Base-by-base conservation (phyloP, 1,139 yeast genomes). In the Yamadazyma triangularis region DNA sequence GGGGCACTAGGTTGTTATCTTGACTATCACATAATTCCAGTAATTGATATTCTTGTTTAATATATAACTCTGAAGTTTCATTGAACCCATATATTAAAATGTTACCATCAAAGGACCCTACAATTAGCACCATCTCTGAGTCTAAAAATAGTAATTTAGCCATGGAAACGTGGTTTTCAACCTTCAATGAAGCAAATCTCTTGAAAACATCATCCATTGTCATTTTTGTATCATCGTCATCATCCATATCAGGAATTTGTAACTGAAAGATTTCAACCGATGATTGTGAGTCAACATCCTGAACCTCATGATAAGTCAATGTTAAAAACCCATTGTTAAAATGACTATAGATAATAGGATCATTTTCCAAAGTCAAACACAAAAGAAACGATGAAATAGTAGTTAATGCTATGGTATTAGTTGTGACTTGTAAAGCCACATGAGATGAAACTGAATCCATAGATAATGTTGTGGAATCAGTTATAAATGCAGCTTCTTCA, bases 341-440 rank as follows among this genome's bases (percentile, higher is more conserved):
- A n/a, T n/a, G n/a, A 37, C 51, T 41, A 28, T 46, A 39, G 1
- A 51, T n/a, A 7, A 54, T 39, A 1, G 25, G 24, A 5, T 35
- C 39, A 12, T 41, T 35, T 3, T 35, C 35, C 24, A 41, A 32
- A 1, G 28, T 24, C 20, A 38, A 32, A 0, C 38, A 16, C 5
- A 31, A 15, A 14, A 41, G 15, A 4, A 29, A 27, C 8, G 36
- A 42, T 4, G 38, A 39, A 13, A 56, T 37, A 16, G 58, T 47
- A 1, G 62, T 41, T 2, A 61, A 31, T 2, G 48, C 36, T 3
- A 65, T 44, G 0, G 52, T 32, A n/a, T 38, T 32, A 10, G 52
- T 51, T 1, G 65, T 56, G 1, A 65, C 44, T 37, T 67, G 73
- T 2, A 41, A 27, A 8, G 30, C 38, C 9, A 36, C 3, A 9